Conservation (phyloP, 2,329 filamentous ascomycete genomes). For the Aspergillus bombycis region DNA sequence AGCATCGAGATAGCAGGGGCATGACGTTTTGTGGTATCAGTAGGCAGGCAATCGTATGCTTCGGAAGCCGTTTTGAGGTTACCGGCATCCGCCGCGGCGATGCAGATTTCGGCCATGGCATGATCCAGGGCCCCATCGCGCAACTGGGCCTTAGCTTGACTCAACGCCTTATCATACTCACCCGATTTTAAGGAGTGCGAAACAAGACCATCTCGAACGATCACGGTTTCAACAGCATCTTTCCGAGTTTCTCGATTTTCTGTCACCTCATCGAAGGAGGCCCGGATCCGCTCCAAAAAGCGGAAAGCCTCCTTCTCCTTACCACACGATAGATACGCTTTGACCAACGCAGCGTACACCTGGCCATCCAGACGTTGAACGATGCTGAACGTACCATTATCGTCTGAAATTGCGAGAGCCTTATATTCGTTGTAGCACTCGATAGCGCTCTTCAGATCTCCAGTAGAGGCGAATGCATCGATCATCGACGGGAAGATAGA, state of each 20-base stretch:
- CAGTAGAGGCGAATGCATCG: slow-evolving; percentile 79
- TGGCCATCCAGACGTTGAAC: slow-evolving; percentile 75
- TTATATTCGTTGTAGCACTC: slow-evolving; percentile 97
- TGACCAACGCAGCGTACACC: slow-evolving; percentile 89
- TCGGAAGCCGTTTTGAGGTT: slow-evolving; percentile 68
- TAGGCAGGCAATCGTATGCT: slow-evolving; percentile 64
- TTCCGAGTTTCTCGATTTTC: slow-evolving; percentile 60
- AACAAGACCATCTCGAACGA: slow-evolving; percentile 76
- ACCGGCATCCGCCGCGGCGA: slow-evolving; percentile 77
- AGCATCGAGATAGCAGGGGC: slow-evolving; percentile 76
- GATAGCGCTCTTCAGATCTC: slow-evolving; percentile 84
- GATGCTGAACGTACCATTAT: slow-evolving; percentile 70
- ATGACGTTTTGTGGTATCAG: slow-evolving; percentile 55
- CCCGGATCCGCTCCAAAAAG: slow-evolving; percentile 80
- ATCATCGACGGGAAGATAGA: slow-evolving; percentile 93
- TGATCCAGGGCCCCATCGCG: slow-evolving; percentile 60
- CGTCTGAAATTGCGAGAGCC: slow-evolving; percentile 79
- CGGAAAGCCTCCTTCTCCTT: slow-evolving; percentile 79
- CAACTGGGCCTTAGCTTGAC: slow-evolving; percentile 67
- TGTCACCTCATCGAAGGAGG: slow-evolving; percentile 52
- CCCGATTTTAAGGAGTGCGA: slow-evolving; percentile 73
- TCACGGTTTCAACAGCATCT: slow-evolving; percentile 68
- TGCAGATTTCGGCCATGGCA: slow-evolving; percentile 74
- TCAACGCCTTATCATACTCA: slow-evolving; percentile 72
- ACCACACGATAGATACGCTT: slow-evolving; percentile 81